phyloP scores from a whole-genome alignment of 2,329 filamentous ascomycete species.

The Helotiales sp. region DNA sequence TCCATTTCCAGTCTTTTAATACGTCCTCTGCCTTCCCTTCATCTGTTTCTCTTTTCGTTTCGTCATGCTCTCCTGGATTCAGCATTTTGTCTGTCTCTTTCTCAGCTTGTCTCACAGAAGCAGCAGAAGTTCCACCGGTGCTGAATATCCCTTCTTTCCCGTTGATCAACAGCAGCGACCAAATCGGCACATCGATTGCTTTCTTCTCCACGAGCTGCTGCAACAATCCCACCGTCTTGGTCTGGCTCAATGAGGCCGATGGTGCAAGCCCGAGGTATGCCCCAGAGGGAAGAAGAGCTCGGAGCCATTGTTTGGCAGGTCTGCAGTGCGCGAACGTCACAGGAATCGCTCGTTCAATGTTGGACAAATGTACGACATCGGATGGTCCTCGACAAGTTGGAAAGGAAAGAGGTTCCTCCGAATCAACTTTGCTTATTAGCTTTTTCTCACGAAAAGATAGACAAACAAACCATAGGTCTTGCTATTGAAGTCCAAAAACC shows the following conservation, averaged over 20 bases:
- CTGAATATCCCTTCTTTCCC: conserved; percentile 33
- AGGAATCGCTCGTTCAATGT: conserved; percentile 17
- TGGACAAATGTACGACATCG: conserved; percentile 28
- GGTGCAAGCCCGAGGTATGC: conserved; percentile 33
- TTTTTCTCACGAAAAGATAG: neutral
- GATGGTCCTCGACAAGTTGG: conserved; percentile 29
- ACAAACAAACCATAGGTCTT: conserved; percentile 28
- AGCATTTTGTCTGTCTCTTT: conserved; percentile 18
- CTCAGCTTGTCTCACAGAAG: conserved; percentile 19
- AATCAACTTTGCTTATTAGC: conserved; percentile 20
- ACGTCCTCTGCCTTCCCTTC: conserved; percentile 1
- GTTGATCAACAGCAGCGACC: conserved; percentile 35
- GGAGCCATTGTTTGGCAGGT: conserved; percentile 32
- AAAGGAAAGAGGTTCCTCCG: conserved; percentile 24
- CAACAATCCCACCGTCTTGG: conserved; percentile 24
- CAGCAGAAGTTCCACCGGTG: conserved; percentile 29
- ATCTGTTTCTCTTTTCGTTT: conserved; percentile 19
- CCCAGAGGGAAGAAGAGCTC: conserved; percentile 28
- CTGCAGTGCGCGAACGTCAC: conserved; percentile 35
- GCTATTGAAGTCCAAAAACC: conserved; percentile 28
- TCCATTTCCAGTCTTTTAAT: conserved; percentile 31
- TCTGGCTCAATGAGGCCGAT: conserved; percentile 27
- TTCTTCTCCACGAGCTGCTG: conserved; percentile 28
- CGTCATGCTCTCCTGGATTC: conserved; percentile 10
- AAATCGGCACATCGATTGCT: conserved; percentile 27